These are phyloP conservation scores for Alnus rubra DNA, from an alignment of 306 rosid species.

Conservation along the genomic window DNA sequence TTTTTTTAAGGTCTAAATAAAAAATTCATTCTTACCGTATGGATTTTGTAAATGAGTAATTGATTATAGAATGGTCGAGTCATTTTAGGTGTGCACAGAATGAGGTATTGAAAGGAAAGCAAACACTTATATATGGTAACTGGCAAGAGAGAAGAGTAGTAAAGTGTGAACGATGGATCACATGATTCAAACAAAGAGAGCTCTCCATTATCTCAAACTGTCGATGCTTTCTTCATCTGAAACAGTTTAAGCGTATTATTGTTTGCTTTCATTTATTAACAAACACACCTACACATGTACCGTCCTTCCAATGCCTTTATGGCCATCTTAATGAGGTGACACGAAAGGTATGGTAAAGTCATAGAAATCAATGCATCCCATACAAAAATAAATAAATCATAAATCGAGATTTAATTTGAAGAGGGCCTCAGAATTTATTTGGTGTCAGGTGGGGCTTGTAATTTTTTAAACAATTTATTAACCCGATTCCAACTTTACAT, in stretches of 20 bases:
- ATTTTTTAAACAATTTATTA: too few relatives aligned
- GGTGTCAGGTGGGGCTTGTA: too few relatives aligned
- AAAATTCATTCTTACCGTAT: too few relatives aligned
- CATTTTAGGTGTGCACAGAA: too few relatives aligned
- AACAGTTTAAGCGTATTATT: not conserved
- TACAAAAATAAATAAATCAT: constrained; percentile 21
- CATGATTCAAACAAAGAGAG: constrained; percentile 10
- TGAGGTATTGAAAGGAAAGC: too few relatives aligned
- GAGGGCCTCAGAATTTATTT: too few relatives aligned
- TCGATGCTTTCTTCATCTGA: constrained; percentile 15
- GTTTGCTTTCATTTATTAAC: constrained; percentile 38
- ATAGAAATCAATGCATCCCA: constrained; percentile 34
- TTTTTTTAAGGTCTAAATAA: not conserved
- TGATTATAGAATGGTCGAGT: too few relatives aligned
- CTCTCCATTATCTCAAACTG: constrained; percentile 15
- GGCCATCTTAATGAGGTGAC: constrained; percentile 39
- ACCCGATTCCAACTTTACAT: too few relatives aligned
- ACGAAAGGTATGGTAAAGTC: constrained; percentile 27
- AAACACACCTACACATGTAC: constrained; percentile 36
- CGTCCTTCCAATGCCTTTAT: constrained; percentile 42
- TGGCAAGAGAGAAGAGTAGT: not conserved
- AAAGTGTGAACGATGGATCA: not conserved
- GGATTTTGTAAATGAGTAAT: too few relatives aligned
- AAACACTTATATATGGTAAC: too few relatives aligned
- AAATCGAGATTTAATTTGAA: too few relatives aligned